Base-by-base conservation (phyloP, 73 alveolate genomes). In the Uronychia setigera region DNA sequence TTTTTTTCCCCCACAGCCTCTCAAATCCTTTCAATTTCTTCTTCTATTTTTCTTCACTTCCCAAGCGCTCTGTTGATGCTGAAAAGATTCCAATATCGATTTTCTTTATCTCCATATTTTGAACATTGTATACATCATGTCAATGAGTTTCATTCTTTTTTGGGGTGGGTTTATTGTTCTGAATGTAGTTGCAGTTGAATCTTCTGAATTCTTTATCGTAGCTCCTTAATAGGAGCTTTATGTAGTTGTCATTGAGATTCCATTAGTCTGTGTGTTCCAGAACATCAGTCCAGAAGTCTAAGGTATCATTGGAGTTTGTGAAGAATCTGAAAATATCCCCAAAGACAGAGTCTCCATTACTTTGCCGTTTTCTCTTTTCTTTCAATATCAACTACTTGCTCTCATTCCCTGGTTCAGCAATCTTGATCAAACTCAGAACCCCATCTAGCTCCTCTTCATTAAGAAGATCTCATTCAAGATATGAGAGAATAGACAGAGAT, bases 361-460 rank as follows among this genome's bases (percentile, higher is more conserved):
- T 46, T 19, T 46, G 5, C 67, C 67, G 5, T 46, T 46, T 46
- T 5, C n/a, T 19, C 67, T 46, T 5, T 19, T 46, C 67, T 19
- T 19, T 46, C 67, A 46, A 11, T 46, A 46, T 19, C 67, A 5
- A 11, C 67, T 46, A 19, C 67, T 46, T 46, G 5, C 5, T 46
- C n/a, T 5, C 19, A 19, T 46, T 19, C n/a, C 19, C 67, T 46
- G 5, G 67, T 46, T 46, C 67, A 5, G 19, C 67, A 11, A 46
- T 5, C 19, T 46, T 46, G 67, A 46, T 46, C n/a, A 46, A 19
- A 5, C 67, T 19, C 67, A 91, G 80, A 29, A 91, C 77, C 75
- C 80, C 92, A 82, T 85, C 60, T 0, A 89, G 86, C 30, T 91
- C 96, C 11, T 89, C 92, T 13, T 81, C 92, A 29, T 91, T 28